These are phyloP conservation scores for Phoma sp. DNA, from an alignment of 2,329 filamentous ascomycete genomes.

Conservation along the genomic window DNA sequence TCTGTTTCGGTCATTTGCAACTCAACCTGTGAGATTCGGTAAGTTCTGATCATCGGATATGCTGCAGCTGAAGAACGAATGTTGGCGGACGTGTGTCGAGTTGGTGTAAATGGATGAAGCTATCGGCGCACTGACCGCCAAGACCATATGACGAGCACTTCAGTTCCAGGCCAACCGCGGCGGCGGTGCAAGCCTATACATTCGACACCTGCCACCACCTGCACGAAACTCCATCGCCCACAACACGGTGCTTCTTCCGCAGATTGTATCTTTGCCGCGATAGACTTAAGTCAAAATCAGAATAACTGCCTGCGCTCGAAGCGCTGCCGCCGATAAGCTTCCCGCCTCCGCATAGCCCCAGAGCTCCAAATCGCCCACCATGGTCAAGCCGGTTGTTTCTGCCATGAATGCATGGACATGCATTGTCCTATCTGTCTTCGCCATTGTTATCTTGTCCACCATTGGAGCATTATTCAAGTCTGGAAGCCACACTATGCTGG, in stretches of 20 bases:
- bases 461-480: slow-evolving; percentile 76
- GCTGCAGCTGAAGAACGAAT: not conserved
- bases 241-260: not conserved
- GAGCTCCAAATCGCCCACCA: slow-evolving; percentile 50
- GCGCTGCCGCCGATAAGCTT: slow-evolving; percentile 20
- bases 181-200: slow-evolving; percentile 13
- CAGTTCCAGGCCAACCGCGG: slow-evolving; percentile 1
- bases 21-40: too few relatives aligned
- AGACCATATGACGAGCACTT: slow-evolving; percentile 3
- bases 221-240: slow-evolving; percentile 3
- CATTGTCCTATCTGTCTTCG: slow-evolving; percentile 71
- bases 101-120: not conserved
- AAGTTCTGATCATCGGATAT: too few relatives aligned
- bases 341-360: slow-evolving; percentile 15
- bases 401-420: slow-evolving; percentile 94
- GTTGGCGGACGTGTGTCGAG: not conserved
- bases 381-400: slow-evolving; percentile 98
- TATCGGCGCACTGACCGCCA: not conserved
- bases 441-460: slow-evolving; percentile 68
- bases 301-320: slow-evolving; percentile 2
- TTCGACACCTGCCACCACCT: slow-evolving; percentile 4
- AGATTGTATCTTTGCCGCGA: not conserved
- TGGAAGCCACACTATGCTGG: slow-evolving; percentile 81
- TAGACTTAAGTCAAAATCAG: not conserved
- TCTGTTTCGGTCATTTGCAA: too few relatives aligned